A percentile compares a stretch with the other conserved stretches of the same genome.
phyloP scores from a whole-genome alignment of 129 eudicot species.

The carrot (Daucus carota) region DNA sequence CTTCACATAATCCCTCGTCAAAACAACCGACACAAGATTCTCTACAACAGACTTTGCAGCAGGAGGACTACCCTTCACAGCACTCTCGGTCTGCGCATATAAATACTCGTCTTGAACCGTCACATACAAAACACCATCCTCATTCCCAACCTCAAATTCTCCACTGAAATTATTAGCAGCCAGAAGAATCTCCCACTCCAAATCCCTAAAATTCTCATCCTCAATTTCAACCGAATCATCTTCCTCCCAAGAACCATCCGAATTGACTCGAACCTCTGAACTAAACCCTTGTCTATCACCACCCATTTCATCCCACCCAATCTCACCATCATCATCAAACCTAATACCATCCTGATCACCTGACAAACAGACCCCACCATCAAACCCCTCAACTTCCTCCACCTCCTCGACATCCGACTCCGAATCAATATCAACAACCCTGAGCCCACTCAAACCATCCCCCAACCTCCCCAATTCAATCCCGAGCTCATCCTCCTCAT shows the following conservation, averaged over 20 bases:
- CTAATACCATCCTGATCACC: background rate
- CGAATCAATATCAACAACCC: slow-evolving; percentile 50
- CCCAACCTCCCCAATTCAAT: slow-evolving; percentile 17
- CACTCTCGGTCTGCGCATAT: slow-evolving; percentile 47
- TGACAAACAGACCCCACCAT: background rate
- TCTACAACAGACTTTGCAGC: slow-evolving; percentile 71
- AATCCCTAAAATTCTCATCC: slow-evolving; percentile 22
- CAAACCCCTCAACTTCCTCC: background rate
- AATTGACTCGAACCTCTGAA: slow-evolving; percentile 45
- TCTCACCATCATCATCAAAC: background rate
- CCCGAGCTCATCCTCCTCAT: slow-evolving; percentile 41
- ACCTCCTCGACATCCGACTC: slow-evolving; percentile 37
- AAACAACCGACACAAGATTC: slow-evolving; percentile 45
- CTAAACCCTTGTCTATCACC: slow-evolving; percentile 40
- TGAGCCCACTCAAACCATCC: slow-evolving; percentile 25
- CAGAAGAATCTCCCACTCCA: slow-evolving; percentile 67
- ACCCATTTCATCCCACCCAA: slow-evolving; percentile 38
- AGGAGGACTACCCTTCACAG: slow-evolving; percentile 71
- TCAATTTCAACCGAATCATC: slow-evolving; percentile 11
- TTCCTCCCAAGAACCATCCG: slow-evolving; percentile 34
- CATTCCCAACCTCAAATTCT: slow-evolving; percentile 30
- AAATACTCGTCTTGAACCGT: slow-evolving; percentile 34
- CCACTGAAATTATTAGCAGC: slow-evolving; percentile 54
- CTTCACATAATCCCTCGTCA: slow-evolving; percentile 29
- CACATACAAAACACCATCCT: slow-evolving; percentile 1